phyloP scores from a whole-genome alignment of 2,329 filamentous ascomycete species.

The Curvularia sp. region DNA sequence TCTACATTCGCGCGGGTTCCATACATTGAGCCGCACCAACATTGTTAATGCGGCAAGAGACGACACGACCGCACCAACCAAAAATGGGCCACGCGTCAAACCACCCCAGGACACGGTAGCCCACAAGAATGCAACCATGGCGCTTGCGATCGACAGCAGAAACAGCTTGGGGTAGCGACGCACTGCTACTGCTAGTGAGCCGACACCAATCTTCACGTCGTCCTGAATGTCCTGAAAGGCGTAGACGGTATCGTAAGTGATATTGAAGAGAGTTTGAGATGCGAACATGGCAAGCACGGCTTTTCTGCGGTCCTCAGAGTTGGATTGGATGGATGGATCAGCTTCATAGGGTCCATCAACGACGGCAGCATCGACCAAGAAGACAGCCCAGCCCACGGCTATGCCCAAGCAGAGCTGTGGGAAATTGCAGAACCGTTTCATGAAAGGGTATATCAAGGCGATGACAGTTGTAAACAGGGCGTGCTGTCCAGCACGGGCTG shows the following conservation, averaged over 20 bases:
- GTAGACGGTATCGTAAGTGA: slow-evolving; percentile 48
- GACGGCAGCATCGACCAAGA: slow-evolving; percentile 12
- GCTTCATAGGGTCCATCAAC: slow-evolving; percentile 3
- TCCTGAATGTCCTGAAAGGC: slow-evolving; percentile 49
- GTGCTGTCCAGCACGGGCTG: slow-evolving; percentile 30
- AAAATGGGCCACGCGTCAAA: slow-evolving; percentile 2
- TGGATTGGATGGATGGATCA: neutral
- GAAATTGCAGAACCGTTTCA: slow-evolving; percentile 62
- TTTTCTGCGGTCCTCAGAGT: slow-evolving; percentile 4
- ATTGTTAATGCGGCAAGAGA: slow-evolving; percentile 6
- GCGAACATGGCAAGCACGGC: slow-evolving; percentile 10
- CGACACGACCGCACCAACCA: slow-evolving; percentile 2
- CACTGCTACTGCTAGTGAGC: slow-evolving; percentile 27
- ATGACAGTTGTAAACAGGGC: slow-evolving; percentile 55
- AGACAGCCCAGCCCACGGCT: slow-evolving; percentile 15
- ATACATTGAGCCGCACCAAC: slow-evolving; percentile 5
- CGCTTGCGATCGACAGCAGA: slow-evolving; percentile 9
- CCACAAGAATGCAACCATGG: slow-evolving; percentile 13
- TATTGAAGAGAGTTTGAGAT: slow-evolving; percentile 9
- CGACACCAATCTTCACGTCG: slow-evolving; percentile 48
- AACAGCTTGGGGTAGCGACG: slow-evolving; percentile 7
- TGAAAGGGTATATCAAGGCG: slow-evolving; percentile 59
- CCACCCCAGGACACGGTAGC: slow-evolving; percentile 8
- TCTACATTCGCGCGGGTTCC: slow-evolving; percentile 3
- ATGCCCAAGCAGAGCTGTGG: slow-evolving; percentile 61